Percentiles rank a stretch among this genome's conserved stretches.
These are phyloP conservation scores for Streptanthus diversifolius DNA, from an alignment of 345 rosid species.

Conservation along the genomic window DNA sequence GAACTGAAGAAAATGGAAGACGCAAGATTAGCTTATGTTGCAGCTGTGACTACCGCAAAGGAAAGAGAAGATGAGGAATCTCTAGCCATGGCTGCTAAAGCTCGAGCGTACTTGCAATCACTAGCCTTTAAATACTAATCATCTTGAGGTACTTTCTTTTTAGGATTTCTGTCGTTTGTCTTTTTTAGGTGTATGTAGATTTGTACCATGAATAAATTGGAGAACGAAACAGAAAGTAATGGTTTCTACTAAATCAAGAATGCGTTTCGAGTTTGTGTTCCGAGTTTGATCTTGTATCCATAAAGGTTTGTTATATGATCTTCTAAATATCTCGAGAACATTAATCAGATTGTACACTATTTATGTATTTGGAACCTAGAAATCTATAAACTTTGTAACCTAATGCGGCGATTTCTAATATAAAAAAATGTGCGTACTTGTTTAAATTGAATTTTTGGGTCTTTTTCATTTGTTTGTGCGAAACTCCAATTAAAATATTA, in stretches of 20 bases:
- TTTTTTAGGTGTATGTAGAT: conserved; percentile 24
- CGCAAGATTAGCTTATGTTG: conserved; percentile 66
- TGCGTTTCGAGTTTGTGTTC: neutral
- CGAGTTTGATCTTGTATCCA: neutral
- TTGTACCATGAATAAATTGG: conserved; percentile 27
- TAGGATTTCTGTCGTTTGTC: conserved; percentile 3
- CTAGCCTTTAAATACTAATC: conserved; percentile 44
- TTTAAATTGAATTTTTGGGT: neutral
- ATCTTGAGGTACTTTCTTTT: neutral
- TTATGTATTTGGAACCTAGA: neutral
- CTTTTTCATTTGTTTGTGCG: neutral
- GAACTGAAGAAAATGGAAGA: conserved; percentile 69
- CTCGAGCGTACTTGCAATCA: conserved; percentile 66
- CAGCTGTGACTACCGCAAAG: conserved; percentile 64
- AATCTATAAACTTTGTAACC: neutral
- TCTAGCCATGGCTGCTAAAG: conserved; percentile 61
- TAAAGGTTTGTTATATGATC: neutral
- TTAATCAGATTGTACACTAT: neutral
- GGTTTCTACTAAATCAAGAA: conserved; percentile 2
- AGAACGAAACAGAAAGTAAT: conserved; percentile 7
- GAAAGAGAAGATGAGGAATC: conserved; percentile 86
- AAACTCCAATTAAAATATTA: neutral
- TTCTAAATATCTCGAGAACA: neutral
- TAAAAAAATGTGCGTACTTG: neutral
- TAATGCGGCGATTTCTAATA: neutral